phyloP scores from a whole-genome alignment of 768 basidiomycete species.

The Termitomyces heimii region DNA sequence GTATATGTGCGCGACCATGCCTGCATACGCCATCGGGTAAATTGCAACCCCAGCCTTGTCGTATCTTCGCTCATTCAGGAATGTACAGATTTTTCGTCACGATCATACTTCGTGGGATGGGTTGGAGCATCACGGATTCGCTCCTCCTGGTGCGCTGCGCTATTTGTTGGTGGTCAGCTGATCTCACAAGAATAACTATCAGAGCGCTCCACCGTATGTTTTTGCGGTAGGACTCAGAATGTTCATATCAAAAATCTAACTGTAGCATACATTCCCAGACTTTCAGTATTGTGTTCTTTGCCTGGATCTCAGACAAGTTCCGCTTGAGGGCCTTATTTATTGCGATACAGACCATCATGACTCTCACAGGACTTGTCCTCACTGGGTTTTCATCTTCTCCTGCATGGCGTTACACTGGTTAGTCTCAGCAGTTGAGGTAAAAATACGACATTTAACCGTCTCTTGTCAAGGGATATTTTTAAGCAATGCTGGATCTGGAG shows the following conservation, averaged over 20 bases:
- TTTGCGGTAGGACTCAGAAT: conserved; percentile 31
- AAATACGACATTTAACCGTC: background rate
- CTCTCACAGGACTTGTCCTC: conserved; percentile 34
- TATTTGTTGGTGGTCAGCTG: background rate
- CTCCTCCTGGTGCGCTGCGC: conserved; percentile 32
- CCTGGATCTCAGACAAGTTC: conserved; percentile 42
- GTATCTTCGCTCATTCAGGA: background rate
- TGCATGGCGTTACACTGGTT: conserved; percentile 39
- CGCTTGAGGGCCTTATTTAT: conserved; percentile 37
- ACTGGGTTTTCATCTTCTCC: conserved; percentile 30
- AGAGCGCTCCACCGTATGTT: conserved; percentile 46
- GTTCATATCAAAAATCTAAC: background rate
- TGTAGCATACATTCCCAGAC: conserved; percentile 21
- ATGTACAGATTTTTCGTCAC: conserved; percentile 36
- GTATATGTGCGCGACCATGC: conserved; percentile 44
- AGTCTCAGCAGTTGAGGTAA: conserved; percentile 1
- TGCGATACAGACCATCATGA: conserved; percentile 33
- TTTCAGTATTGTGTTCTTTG: conserved; percentile 33
- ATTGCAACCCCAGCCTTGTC: conserved; percentile 6
- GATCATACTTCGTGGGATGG: conserved; percentile 42
- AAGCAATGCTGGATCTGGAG: conserved; percentile 37
- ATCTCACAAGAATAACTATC: background rate
- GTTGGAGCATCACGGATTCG: conserved; percentile 37
- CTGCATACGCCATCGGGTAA: conserved; percentile 44
- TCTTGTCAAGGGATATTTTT: conserved; percentile 36